Evolutionary conservation across 2,329 filamentous ascomycete species (phyloP), one percentile per base, ranked within the genome.

Genomic region (Byssoonygena ceratinophila): DNA sequence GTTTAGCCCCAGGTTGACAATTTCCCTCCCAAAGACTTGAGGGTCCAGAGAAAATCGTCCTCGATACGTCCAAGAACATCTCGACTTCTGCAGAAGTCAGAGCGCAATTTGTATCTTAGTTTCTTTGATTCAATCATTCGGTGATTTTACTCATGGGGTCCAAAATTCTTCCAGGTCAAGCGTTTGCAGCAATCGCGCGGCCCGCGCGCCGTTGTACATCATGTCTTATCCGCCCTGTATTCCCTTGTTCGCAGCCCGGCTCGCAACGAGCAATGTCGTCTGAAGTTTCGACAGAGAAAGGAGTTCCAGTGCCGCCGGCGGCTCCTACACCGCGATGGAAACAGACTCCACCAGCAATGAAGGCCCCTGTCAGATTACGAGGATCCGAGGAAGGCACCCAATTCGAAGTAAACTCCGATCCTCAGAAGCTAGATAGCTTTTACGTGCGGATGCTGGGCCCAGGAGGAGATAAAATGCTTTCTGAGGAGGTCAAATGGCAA

Each of bases 401-500:
- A 67, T 63, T 91, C 80, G 79, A 65, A 65, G 60, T 89, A 67
- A 97, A 97, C 70, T 76, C 79, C 18, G 81, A 90, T 63, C 86
- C 87, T 8, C 75, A 74, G 59, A 75, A 76, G 63, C 75, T 98
- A 52, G 85, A 97, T 66, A 74, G 79, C 46, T 85, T 88, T 68
- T 94, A 96, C 68, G 76, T 79, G 59, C 76, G 76, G 50, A 78
- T 97, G 60, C 72, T 97, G 52, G 91, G 90, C 4, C 75, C 74
- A 44, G 81, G 78, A 43, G 87, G 86, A 53, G 80, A 85, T 59
- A 79, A 78, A 60, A 68, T 92, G 66, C 75, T 98, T 54, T 83
- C 85, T 1, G 90, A 96, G 14, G 91, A 98, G 72, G 76, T 92
- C 57, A 97, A 96, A 73, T 98, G 92, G 92, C 74, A 97, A 63